Evolutionary conservation across 306 rosid species (phyloP).

Genomic region (Dalbergia oliveri): DNA sequence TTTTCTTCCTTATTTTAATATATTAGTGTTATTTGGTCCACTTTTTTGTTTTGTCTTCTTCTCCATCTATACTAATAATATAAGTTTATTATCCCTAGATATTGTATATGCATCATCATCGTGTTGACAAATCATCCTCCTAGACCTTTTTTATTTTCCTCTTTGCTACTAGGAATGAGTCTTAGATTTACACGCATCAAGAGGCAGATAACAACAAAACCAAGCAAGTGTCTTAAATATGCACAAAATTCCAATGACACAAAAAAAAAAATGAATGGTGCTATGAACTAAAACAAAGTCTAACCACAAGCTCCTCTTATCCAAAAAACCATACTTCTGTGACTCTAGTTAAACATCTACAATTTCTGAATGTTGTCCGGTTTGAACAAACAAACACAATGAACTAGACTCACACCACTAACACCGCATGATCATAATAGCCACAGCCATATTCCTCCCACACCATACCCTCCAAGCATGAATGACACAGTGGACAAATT

Average conservation of each 20-base stretch:
- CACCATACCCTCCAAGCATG: constrained; percentile 52
- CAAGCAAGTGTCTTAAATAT: constrained; percentile 23
- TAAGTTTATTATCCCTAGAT: no score
- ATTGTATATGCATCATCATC: no score
- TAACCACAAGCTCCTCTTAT: constrained; percentile 68
- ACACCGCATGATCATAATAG: neutral
- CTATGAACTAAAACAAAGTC: constrained; percentile 40
- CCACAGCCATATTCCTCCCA: constrained; percentile 3
- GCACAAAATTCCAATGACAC: constrained; percentile 38
- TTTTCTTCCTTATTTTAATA: no score
- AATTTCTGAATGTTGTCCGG: constrained; percentile 20
- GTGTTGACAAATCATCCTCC: neutral
- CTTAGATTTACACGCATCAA: neutral
- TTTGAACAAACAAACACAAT: constrained; percentile 20
- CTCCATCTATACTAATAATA: no score
- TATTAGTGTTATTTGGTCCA: no score
- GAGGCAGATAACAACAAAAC: neutral
- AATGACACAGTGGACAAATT: constrained; percentile 82
- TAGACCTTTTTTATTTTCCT: neutral
- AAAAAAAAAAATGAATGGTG: constrained; percentile 45
- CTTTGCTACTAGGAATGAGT: neutral
- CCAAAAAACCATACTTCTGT: constrained; percentile 59
- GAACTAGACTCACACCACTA: neutral
- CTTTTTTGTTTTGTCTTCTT: no score
- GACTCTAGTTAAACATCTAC: constrained; percentile 54